phyloP scores from a whole-genome alignment of 2,329 filamentous ascomycete species.

The Fusarium sp. region DNA sequence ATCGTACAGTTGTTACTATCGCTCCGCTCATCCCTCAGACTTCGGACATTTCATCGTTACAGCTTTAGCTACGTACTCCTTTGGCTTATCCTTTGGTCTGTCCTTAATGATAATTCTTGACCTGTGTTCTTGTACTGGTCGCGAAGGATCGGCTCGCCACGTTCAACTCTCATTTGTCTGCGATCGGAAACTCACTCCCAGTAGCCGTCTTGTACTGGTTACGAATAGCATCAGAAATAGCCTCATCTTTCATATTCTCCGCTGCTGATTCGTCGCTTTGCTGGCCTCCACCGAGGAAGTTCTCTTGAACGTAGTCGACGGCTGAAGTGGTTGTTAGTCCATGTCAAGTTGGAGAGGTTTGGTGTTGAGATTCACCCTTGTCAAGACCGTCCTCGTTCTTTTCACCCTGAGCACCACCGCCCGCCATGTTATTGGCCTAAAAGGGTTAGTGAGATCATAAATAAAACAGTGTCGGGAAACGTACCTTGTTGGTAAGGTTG shows the following conservation, averaged over 20 bases:
- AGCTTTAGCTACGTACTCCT: conserved; percentile 45
- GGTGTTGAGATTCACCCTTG: conserved; percentile 69
- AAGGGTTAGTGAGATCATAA: not conserved
- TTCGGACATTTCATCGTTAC: not conserved
- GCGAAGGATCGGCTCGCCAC: no score
- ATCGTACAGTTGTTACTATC: conserved; percentile 5
- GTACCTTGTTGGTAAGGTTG: conserved; percentile 70
- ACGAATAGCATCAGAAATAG: conserved; percentile 80
- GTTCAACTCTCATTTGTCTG: conserved; percentile 66
- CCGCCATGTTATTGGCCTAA: conserved; percentile 70
- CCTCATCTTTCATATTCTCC: no score
- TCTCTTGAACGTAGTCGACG: conserved; percentile 82
- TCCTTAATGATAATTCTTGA: conserved; percentile 49
- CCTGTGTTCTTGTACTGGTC: no score
- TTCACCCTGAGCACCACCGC: conserved; percentile 79
- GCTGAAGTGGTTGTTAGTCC: conserved; percentile 58
- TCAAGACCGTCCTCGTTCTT: conserved; percentile 87
- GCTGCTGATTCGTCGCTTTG: conserved; percentile 79
- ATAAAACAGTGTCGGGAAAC: not conserved
- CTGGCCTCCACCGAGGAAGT: conserved; percentile 75
- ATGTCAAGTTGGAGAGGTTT: accelerated
- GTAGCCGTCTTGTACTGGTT: conserved; percentile 75
- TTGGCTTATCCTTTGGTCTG: conserved; percentile 47
- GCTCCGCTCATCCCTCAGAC: not conserved
- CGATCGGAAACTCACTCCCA: conserved; percentile 76